These are phyloP conservation scores for Dalbergia cochinchinensis DNA, from an alignment of 306 rosid species.

Conservation along the genomic window DNA sequence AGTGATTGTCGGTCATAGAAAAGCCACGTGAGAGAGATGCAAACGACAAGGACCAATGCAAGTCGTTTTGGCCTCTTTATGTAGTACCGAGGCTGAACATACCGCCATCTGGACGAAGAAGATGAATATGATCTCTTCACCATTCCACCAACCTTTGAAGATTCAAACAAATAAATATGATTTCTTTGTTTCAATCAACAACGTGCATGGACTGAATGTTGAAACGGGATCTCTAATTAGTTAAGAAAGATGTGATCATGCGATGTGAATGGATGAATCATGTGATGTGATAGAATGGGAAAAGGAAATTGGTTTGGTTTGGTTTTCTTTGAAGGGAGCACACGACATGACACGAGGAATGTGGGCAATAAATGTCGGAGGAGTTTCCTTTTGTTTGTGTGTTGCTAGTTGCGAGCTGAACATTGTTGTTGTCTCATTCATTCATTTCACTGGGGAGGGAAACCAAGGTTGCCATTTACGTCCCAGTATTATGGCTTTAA, in stretches of 20 bases:
- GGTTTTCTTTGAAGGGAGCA: background rate
- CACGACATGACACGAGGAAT: background rate
- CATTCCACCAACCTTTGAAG: constrained; percentile 27
- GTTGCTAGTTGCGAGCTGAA: background rate
- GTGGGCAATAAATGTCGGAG: constrained; percentile 43
- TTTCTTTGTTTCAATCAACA: too few species aligned
- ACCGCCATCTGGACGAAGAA: constrained; percentile 41
- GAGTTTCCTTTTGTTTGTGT: constrained; percentile 12
- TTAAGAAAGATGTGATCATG: too few species aligned
- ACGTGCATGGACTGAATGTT: too few species aligned
- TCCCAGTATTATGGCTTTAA: too few species aligned
- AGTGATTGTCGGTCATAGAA: constrained; percentile 53
- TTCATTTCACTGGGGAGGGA: background rate
- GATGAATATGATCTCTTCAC: constrained; percentile 51
- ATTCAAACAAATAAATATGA: too few species aligned
- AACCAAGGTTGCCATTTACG: background rate
- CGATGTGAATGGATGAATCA: background rate
- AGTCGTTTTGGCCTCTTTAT: constrained; percentile 56
- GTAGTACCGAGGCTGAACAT: constrained; percentile 57
- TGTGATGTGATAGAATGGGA: too few species aligned
- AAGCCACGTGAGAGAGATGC: constrained; percentile 50
- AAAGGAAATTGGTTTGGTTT: background rate
- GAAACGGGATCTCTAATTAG: too few species aligned
- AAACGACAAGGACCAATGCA: constrained; percentile 44
- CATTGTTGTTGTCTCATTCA: too few species aligned